These are phyloP conservation scores for Hyphodiscus sp. DNA, from an alignment of 2,329 filamentous ascomycete genomes.

Conservation along the genomic window DNA sequence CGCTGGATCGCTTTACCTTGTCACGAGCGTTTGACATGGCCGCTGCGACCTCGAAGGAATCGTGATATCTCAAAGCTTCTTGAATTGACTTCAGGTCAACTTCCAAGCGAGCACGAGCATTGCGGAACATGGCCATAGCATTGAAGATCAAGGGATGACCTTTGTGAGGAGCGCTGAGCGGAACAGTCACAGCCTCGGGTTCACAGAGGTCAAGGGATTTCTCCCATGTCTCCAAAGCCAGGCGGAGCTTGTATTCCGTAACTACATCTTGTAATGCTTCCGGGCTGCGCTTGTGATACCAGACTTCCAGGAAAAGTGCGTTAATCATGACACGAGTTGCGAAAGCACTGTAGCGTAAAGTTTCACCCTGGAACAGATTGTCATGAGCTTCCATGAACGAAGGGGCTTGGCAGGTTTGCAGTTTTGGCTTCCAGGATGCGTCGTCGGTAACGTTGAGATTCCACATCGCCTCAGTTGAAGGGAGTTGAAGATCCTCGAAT, in stretches of 20 bases:
- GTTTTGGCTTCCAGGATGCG: constrained; percentile 73
- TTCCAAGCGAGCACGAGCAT: constrained; percentile 84
- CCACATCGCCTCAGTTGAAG: constrained; percentile 91
- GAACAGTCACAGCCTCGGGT: constrained; percentile 80
- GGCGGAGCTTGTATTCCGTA: constrained; percentile 93
- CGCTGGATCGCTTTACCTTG: constrained; percentile 86
- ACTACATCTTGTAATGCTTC: constrained; percentile 95
- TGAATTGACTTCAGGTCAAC: constrained; percentile 92
- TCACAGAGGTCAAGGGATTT: constrained; percentile 91
- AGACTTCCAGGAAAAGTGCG: constrained; percentile 93
- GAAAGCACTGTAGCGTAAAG: constrained; percentile 88
- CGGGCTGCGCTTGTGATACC: constrained; percentile 98
- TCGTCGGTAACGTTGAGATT: constrained; percentile 76
- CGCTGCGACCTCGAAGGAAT: constrained; percentile 92
- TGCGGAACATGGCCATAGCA: constrained; percentile 93
- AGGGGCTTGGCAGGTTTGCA: constrained; percentile 63
- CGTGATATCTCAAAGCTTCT: constrained; percentile 93
- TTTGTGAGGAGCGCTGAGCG: constrained; percentile 89
- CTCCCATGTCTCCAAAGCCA: constrained; percentile 98
- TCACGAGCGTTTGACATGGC: constrained; percentile 94
- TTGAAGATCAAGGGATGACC: constrained; percentile 97
- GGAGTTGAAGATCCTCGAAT: constrained; percentile 86
- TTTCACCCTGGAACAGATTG: constrained; percentile 89
- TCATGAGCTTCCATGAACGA: constrained; percentile 94
- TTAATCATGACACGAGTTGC: constrained; percentile 98